These are phyloP conservation scores for Streptanthus diversifolius DNA, from an alignment of 345 rosid genomes.

Conservation along the genomic window DNA sequence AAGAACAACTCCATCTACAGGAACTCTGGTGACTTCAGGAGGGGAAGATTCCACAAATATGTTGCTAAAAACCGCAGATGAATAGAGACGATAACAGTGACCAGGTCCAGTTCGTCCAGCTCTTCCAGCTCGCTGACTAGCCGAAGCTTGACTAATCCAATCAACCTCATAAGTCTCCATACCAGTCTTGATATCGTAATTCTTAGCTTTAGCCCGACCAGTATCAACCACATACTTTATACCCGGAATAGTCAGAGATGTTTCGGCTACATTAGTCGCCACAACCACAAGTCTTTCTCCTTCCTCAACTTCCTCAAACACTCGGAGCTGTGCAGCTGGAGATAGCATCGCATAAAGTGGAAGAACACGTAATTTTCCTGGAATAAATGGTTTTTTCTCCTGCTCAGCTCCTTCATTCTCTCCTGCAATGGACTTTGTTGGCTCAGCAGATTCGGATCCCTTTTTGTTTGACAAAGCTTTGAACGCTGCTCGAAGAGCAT, in stretches of 20 bases:
- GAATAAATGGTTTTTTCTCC: conserved; percentile 27
- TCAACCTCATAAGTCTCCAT: conserved; percentile 70
- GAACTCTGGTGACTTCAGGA: conserved; percentile 80
- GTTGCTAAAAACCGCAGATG: conserved; percentile 72
- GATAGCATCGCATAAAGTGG: conserved; percentile 95
- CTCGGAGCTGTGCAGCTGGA: conserved; percentile 74
- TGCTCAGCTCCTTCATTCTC: conserved; percentile 31
- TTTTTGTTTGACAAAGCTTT: conserved; percentile 54
- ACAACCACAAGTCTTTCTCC: conserved; percentile 81
- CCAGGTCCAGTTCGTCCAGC: conserved; percentile 98
- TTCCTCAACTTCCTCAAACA: conserved; percentile 73
- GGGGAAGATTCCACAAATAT: conserved; percentile 66
- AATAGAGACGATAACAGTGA: conserved; percentile 86
- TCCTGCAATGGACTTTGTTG: not conserved
- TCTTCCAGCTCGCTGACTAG: conserved; percentile 94
- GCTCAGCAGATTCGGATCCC: conserved; percentile 29
- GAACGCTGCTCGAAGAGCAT: conserved; percentile 71
- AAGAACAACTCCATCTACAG: conserved; percentile 82
- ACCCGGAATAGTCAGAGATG: conserved; percentile 88
- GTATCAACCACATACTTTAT: conserved; percentile 94
- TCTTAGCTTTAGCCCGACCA: conserved; percentile 84
- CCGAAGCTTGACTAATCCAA: conserved; percentile 94
- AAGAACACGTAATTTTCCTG: conserved; percentile 47
- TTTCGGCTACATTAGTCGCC: conserved; percentile 97
- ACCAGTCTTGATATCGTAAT: conserved; percentile 64